Conservation (phyloP, 768 basidiomycete species). For the Amanita phalloides region DNA sequence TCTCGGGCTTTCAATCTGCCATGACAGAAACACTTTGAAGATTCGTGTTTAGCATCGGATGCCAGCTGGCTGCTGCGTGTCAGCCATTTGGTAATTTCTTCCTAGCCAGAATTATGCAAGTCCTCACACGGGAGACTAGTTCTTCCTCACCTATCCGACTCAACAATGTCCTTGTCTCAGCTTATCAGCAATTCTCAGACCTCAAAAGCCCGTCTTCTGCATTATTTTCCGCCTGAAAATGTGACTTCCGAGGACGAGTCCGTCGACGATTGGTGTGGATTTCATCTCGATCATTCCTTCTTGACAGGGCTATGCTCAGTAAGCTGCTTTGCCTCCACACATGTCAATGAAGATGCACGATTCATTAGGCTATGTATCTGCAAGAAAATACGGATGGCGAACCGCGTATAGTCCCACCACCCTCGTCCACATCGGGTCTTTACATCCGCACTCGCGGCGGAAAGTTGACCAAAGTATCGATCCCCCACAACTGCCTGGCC, state of each 20-base stretch:
- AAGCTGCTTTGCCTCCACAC: constrained; percentile 13
- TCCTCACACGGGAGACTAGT: constrained; percentile 26
- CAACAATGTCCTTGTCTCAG: constrained; percentile 54
- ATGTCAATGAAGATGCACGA: background rate
- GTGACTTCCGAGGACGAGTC: constrained; percentile 43
- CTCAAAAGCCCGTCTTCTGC: constrained; percentile 88
- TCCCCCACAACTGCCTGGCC: constrained; percentile 77
- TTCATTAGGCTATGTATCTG: constrained; percentile 72
- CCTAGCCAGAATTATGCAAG: background rate
- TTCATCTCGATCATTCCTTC: constrained; percentile 86
- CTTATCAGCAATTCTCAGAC: constrained; percentile 73
- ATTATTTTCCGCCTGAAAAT: constrained; percentile 69
- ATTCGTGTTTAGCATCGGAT: constrained; percentile 76
- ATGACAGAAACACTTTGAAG: constrained; percentile 23
- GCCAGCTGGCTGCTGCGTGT: constrained; percentile 75
- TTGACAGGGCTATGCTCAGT: constrained; percentile 91
- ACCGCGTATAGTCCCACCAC: constrained; percentile 45
- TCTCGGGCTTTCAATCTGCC: background rate
- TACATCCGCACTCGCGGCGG: constrained; percentile 86
- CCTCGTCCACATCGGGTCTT: constrained; percentile 72
- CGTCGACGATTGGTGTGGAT: constrained; percentile 89
- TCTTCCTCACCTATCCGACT: constrained; percentile 52
- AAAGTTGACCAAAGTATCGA: constrained; percentile 69
- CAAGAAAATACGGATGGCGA: constrained; percentile 30
- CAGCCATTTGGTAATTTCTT: constrained; percentile 68